Evolutionary conservation across 2,329 filamentous ascomycete genomes (phyloP), one percentile per base, ranked within the genome.

Genomic region (Pyrenophora graminea): DNA sequence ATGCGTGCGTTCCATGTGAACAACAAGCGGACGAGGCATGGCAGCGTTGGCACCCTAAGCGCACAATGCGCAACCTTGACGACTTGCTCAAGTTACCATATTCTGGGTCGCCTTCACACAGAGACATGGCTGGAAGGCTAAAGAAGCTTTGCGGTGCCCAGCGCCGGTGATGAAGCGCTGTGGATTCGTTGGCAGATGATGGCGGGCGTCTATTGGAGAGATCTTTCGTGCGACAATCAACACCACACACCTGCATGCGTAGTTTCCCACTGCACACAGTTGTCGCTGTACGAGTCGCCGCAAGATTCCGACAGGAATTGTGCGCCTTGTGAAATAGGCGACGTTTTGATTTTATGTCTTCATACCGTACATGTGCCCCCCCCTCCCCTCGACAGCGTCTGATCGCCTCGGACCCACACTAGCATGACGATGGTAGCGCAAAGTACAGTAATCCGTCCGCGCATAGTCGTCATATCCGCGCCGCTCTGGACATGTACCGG

Each of bases 131-230:
- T 62, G 63, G 56, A 48, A 53, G 53, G 39, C 41, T 48, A 51
- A 21, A 39, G 40, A 44, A 41, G 42, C 45, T 39, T 39, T 40
- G 36, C 39, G 42, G 49, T 37, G 56, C 56, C 55, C 59, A 30
- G 27, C 27, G 61, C 50, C 43, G 55, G 53, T 48, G 45, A 43
- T 50, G 65, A 67, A 67, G 66, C 67, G 68, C 64, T 68, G 63
- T 51, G 59, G 56, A 56, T 66, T 63, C 61, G 60, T 65, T 67
- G 67, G 62, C 62, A 63, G 56, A 43, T 57, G 58, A 56, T 59
- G 53, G 57, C 61, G 67, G 65, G 68, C 68, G 67, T 69, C 66
- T 69, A 69, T 62, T 61, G 59, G 56, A 63, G 61, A 63, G 56
- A 64, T 59, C 57, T 63, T 63, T 30, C 62, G 67, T 67, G 66